phyloP scores from a whole-genome alignment of 2,329 filamentous ascomycete species.

The Raffaelea arxii region DNA sequence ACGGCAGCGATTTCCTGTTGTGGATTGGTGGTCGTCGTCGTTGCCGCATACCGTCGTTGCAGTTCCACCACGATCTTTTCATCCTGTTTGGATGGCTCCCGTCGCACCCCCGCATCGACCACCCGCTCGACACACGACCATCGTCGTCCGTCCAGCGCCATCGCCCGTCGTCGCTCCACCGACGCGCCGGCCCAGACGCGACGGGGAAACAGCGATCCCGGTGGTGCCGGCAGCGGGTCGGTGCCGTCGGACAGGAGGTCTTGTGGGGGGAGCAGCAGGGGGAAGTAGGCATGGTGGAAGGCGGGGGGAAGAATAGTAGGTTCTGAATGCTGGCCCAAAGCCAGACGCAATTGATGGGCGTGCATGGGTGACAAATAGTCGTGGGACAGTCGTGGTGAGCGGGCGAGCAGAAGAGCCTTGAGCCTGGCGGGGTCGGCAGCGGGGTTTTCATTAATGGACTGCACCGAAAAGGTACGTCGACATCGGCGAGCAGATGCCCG shows the following conservation, averaged over 20 bases:
- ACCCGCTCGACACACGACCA: slow-evolving; percentile 35
- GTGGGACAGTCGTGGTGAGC: too few species aligned
- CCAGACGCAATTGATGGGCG: too few species aligned
- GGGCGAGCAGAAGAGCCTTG: too few species aligned
- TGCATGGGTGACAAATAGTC: too few species aligned
- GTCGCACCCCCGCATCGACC: slow-evolving; percentile 12
- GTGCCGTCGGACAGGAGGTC: slow-evolving; percentile 73
- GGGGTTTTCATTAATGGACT: too few species aligned
- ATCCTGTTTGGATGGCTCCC: slow-evolving; percentile 13
- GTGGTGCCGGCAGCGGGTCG: slow-evolving; percentile 67
- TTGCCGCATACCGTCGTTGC: slow-evolving; percentile 22
- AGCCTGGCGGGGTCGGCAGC: too few species aligned
- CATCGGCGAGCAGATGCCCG: slow-evolving; percentile 38
- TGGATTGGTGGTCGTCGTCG: neutral
- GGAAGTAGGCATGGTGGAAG: slow-evolving; percentile 84
- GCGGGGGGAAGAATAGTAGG: slow-evolving; percentile 45
- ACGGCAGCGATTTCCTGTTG: slow-evolving; percentile 8
- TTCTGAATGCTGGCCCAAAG: too few species aligned
- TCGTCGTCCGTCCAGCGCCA: slow-evolving; percentile 28
- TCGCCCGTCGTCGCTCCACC: slow-evolving; percentile 26
- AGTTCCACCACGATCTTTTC: slow-evolving; percentile 45
- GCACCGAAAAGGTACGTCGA: slow-evolving; percentile 57
- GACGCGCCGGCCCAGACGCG: slow-evolving; percentile 86
- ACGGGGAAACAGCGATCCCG: slow-evolving; percentile 59
- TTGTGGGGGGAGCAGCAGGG: slow-evolving; percentile 52